Conservation (phyloP, 306 rosid genomes). For the Ceratonia siliqua region DNA sequence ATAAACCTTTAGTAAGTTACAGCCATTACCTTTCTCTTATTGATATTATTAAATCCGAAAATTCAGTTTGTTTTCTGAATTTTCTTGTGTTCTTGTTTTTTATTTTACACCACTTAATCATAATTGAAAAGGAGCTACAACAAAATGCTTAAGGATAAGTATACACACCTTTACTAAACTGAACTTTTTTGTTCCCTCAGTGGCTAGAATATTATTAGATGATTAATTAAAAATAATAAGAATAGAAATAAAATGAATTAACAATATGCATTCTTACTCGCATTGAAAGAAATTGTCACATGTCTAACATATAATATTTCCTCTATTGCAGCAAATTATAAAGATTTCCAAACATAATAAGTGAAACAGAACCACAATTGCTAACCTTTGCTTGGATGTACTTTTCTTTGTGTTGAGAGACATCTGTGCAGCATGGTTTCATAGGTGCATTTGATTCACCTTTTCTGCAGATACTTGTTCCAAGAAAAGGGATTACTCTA, state of each 20-base stretch:
- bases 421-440: slow-evolving; percentile 69
- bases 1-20: no score
- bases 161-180: not conserved
- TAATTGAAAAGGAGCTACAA: slow-evolving; percentile 13
- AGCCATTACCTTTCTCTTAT: no score
- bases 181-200: not conserved
- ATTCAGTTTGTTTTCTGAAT: no score
- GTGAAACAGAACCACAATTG: slow-evolving; percentile 12
- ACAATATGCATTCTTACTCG: slow-evolving; percentile 2
- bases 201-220: slow-evolving; percentile 2
- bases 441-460: slow-evolving; percentile 47
- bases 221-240: no score
- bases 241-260: slow-evolving; percentile 8
- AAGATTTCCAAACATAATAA: not conserved
- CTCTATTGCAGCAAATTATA: slow-evolving; percentile 10
- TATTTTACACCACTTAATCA: no score
- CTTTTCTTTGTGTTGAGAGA: slow-evolving; percentile 70
- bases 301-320: slow-evolving; percentile 22
- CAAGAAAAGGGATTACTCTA: not conserved
- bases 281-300: slow-evolving; percentile 14
- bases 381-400: slow-evolving; percentile 91
- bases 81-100: no score
- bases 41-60: no score
- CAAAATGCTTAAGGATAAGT: slow-evolving; percentile 11
- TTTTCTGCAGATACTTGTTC: slow-evolving; percentile 52